These are phyloP conservation scores for Cercospora canescens DNA, from an alignment of 2,329 filamentous ascomycete species.

Conservation along the genomic window DNA sequence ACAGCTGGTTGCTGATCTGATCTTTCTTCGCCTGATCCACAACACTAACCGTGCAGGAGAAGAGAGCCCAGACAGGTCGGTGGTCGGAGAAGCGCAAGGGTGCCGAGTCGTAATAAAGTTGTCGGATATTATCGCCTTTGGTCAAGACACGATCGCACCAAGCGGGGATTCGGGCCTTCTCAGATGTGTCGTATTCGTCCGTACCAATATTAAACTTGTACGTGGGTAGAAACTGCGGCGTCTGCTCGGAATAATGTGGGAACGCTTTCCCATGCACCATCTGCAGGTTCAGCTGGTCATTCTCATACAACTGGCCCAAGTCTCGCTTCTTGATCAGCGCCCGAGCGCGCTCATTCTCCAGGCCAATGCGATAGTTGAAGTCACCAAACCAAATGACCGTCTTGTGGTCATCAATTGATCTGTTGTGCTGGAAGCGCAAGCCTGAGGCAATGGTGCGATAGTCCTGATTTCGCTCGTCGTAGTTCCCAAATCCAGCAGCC, in stretches of 20 bases:
- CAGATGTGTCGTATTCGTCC: constrained; percentile 89
- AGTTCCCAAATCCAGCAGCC: constrained; percentile 93
- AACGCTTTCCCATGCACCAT: constrained; percentile 93
- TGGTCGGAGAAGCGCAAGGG: constrained; percentile 91
- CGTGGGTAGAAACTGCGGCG: constrained; percentile 85
- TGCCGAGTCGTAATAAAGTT: constrained; percentile 79
- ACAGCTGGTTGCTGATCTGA: constrained; percentile 71
- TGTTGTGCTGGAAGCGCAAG: constrained; percentile 84
- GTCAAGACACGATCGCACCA: constrained; percentile 95
- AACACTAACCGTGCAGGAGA: constrained; percentile 79
- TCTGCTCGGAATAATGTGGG: constrained; percentile 85
- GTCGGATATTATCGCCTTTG: constrained; percentile 79
- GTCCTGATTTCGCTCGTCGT: constrained; percentile 92
- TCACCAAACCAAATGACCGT: constrained; percentile 94
- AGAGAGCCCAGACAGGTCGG: constrained; percentile 88
- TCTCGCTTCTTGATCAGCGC: constrained; percentile 71
- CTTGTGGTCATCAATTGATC: constrained; percentile 88
- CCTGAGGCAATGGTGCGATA: constrained; percentile 87
- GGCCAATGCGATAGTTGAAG: constrained; percentile 95
- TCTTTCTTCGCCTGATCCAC: constrained; percentile 75
- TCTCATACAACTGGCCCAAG: constrained; percentile 78
- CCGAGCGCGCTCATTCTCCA: constrained; percentile 75
- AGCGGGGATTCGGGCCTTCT: constrained; percentile 91
- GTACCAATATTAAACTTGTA: constrained; percentile 93
- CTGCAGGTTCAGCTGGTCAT: constrained; percentile 93